Evolutionary conservation across 139 green algal species (phyloP).

Genomic region (Micractinium sp.): DNA sequence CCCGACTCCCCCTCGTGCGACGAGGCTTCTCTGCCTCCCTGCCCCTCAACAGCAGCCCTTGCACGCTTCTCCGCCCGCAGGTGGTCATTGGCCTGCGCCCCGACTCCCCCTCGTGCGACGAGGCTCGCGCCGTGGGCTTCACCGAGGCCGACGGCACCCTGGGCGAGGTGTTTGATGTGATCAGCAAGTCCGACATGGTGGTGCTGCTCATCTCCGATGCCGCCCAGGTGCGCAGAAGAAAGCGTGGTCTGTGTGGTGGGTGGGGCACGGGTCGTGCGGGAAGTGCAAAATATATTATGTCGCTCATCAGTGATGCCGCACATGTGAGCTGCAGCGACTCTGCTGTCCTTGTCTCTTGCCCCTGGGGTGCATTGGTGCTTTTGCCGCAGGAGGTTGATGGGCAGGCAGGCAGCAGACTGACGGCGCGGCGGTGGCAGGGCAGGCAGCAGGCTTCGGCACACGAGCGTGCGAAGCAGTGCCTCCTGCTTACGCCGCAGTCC

Average conservation of each 20-base stretch:
- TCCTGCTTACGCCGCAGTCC: too few relatives aligned
- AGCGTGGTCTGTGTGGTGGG: too few relatives aligned
- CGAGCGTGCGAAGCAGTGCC: too few relatives aligned
- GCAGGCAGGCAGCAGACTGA: not conserved
- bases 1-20: conserved; percentile 76
- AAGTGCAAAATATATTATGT: too few relatives aligned
- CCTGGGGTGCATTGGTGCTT: not conserved
- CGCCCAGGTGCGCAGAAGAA: conserved; percentile 82
- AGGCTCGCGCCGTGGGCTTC: conserved; percentile 93
- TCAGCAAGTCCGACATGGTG: conserved; percentile 90
- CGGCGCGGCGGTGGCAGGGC: too few relatives aligned
- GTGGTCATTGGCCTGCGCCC: conserved; percentile 91
- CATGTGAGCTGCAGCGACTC: too few relatives aligned
- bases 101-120: conserved; percentile 79
- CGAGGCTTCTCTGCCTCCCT: conserved; percentile 76
- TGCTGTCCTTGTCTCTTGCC: too few relatives aligned
- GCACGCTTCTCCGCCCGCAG: not conserved
- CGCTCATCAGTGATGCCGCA: too few relatives aligned
- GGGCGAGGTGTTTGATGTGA: conserved; percentile 95
- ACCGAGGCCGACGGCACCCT: conserved; percentile 91
- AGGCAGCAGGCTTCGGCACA: too few relatives aligned
- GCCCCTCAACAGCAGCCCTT: too few relatives aligned
- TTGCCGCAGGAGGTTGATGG: not conserved
- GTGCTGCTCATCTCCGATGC: conserved; percentile 98
- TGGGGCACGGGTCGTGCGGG: too few relatives aligned